Evolutionary conservation across 164 flowering plant species (phyloP).

Genomic region (Brasenia schreberi): DNA sequence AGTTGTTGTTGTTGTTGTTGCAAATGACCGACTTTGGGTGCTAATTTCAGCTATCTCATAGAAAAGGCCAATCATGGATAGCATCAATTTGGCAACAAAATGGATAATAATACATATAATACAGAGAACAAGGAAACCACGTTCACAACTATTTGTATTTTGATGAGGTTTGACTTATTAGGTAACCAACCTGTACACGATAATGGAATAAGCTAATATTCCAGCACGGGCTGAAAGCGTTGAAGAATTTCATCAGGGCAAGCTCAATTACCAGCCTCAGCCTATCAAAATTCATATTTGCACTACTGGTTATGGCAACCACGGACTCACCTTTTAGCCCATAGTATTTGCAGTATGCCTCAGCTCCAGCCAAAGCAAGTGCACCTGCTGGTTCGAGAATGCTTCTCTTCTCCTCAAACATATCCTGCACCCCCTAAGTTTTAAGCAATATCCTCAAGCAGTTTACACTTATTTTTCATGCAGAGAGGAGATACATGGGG

Average conservation of each 20-base stretch:
- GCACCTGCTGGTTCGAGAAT: no score
- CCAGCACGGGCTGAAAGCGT: conserved; percentile 89
- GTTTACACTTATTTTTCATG: not conserved
- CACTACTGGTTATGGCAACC: conserved; percentile 46
- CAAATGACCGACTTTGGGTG: no score
- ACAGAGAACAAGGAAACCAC: not conserved
- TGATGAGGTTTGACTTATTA: not conserved
- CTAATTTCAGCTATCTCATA: no score
- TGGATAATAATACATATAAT: not conserved
- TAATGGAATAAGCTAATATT: conserved; percentile 95
- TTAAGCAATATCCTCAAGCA: no score
- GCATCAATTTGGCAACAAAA: not conserved
- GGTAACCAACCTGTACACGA: conserved; percentile 38
- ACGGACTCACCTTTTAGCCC: conserved; percentile 66
- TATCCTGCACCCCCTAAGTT: conserved; percentile 38
- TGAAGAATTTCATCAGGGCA: conserved; percentile 65
- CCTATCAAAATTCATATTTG: conserved; percentile 52
- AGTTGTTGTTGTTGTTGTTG: no score
- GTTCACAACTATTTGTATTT: not conserved
- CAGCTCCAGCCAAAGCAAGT: conserved; percentile 62
- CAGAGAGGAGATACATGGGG: no score
- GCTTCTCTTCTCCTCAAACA: conserved; percentile 92
- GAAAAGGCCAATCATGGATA: not conserved
- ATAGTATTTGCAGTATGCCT: conserved; percentile 94
- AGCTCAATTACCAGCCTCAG: conserved; percentile 90